Evolutionary conservation across 106 monocot genomes (phyloP), one percentile per base, ranked within the genome.

Genomic region (Cymbidium sinense): DNA sequence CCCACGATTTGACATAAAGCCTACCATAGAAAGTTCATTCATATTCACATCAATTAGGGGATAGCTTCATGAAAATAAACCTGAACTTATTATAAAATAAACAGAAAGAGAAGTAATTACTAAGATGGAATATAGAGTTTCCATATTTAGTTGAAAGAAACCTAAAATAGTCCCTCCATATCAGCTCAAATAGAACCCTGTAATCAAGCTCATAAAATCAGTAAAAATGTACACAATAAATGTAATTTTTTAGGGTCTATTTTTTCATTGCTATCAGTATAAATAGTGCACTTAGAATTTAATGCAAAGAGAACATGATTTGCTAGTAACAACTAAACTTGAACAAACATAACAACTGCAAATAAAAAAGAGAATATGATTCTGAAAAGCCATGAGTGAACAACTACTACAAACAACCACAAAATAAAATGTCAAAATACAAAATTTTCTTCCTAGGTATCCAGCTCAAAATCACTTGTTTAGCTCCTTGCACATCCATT

Each of bases 101-200:
- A 54, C 3, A 12, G 64, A 75, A 39, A 64, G 10, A 80, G 13
- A 11, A 82, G 15, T 36, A 35, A 54, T 3, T 81, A 96, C 96
- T 93, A 75, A 90, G 47, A 79, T 96, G 93, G n/a, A n/a, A n/a
- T n/a, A n/a, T n/a, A n/a, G n/a, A n/a, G n/a, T n/a, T n/a, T n/a
- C n/a, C n/a, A n/a, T 88, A 94, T 80, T 96, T 96, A 27, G 81
- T 82, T 36, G 96, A 93, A 67, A 93, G 75, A 64, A 96, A 94
- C 78, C 89, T 91, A 87, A 96, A 96, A 75, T 96, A 96, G 74
- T 96, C 96, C 81, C 96, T 89, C 96, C 96, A 96, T 82, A 94
- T 91, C 83, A 96, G 85, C 83, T 93, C 96, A 84, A 96, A 96
- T 75, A 94, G 85, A 36, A 96, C 96, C 96, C 96, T 96, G 88